phyloP scores from a whole-genome alignment of 495 filamentous ascomycete species.

The Hyaloscypha bicolor region DNA sequence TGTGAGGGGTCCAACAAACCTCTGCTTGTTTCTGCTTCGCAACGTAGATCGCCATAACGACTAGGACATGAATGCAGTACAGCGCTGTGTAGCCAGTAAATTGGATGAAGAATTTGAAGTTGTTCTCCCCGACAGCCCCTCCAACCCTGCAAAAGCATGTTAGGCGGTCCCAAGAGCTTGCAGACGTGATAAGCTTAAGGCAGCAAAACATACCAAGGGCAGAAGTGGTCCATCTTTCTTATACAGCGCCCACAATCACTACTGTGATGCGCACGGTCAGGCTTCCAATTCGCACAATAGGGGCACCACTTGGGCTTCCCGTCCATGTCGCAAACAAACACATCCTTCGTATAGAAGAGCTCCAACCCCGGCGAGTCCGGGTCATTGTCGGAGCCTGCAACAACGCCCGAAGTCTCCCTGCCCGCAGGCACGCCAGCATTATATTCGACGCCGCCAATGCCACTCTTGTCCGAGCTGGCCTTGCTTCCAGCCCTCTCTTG shows the following conservation, averaged over 20 bases:
- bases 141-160: constrained; percentile 63
- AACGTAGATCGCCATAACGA: constrained; percentile 58
- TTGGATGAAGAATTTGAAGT: constrained; percentile 88
- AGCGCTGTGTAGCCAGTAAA: constrained; percentile 72
- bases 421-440: constrained; percentile 19
- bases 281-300: constrained; percentile 79
- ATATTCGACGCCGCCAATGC: constrained; percentile 30
- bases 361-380: constrained; percentile 52
- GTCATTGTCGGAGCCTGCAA: constrained; percentile 34
- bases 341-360: constrained; percentile 74
- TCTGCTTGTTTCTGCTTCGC: constrained; percentile 24
- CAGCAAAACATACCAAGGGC: constrained; percentile 65
- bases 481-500: constrained; percentile 14
- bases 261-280: constrained; percentile 83
- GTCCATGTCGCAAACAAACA: constrained; percentile 78
- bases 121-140: constrained; percentile 80
- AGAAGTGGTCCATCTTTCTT: constrained; percentile 91
- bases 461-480: constrained; percentile 24
- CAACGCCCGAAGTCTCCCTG: constrained; percentile 2
- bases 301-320: constrained; percentile 82
- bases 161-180: background rate
- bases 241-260: constrained; percentile 80
- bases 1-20: constrained; percentile 1
- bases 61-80: constrained; percentile 66
- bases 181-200: constrained; percentile 6